Conservation (phyloP, 768 basidiomycete genomes). For the Lentinula detonsa region DNA sequence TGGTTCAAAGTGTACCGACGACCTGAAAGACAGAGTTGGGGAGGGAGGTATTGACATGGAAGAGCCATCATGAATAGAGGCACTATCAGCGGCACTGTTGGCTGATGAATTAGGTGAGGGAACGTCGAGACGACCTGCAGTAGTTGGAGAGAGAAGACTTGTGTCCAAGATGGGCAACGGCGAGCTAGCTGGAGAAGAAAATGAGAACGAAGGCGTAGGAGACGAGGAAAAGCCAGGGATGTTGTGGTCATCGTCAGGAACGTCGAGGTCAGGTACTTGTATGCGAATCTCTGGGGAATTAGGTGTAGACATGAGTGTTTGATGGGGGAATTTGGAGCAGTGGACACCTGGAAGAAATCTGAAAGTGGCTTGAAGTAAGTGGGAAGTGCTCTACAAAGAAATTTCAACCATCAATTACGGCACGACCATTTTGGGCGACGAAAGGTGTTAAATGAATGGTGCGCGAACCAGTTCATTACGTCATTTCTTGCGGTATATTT, state of each 20-base stretch:
- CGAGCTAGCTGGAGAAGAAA: conserved; percentile 12
- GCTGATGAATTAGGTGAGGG: conserved; percentile 19
- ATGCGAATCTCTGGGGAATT: conserved; percentile 7
- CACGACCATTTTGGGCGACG: not conserved
- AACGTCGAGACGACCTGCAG: conserved; percentile 13
- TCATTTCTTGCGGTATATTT: not conserved
- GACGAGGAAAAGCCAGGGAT: not conserved
- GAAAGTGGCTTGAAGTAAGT: too few relatives aligned
- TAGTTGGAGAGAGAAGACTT: conserved; percentile 18
- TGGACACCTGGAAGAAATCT: not conserved
- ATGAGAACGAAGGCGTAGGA: not conserved
- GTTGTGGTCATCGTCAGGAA: not conserved
- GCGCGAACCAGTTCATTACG: not conserved
- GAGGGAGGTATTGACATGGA: conserved; percentile 43
- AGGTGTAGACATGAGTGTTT: not conserved
- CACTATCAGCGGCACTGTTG: not conserved
- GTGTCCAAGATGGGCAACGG: not conserved
- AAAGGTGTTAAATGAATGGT: conserved; percentile 2
- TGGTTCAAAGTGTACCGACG: conserved; percentile 49
- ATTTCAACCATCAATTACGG: not conserved
- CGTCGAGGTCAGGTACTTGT: not conserved
- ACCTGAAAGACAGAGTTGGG: conserved; percentile 66
- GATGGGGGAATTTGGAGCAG: not conserved
- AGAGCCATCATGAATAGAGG: conserved; percentile 31
- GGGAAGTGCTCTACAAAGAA: too few relatives aligned